These are phyloP conservation scores for Neurospora intermedia DNA, from an alignment of 495 filamentous ascomycete species.

Conservation along the genomic window DNA sequence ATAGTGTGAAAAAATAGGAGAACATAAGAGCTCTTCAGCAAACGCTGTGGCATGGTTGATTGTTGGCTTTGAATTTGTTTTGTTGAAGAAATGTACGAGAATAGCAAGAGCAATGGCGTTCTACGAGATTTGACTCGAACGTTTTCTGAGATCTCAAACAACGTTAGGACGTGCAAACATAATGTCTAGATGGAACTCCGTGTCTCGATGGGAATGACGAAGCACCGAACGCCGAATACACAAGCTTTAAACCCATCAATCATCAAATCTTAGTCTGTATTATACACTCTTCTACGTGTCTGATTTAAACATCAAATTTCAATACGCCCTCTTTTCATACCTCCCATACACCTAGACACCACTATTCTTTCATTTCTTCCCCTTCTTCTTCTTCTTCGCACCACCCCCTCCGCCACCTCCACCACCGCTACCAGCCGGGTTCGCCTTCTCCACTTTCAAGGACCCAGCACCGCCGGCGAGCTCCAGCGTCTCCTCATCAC, in stretches of 20 bases:
- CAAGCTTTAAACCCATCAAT: not conserved
- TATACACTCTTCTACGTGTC: not conserved
- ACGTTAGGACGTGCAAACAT: not conserved
- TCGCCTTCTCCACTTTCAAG: constrained; percentile 46
- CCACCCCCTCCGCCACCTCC: constrained; percentile 30
- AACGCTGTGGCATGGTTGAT: not conserved
- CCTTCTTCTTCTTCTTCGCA: constrained; percentile 60
- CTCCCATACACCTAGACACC: not conserved
- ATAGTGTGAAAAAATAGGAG: not conserved
- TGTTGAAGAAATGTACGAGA: too few relatives aligned
- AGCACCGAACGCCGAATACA: not conserved
- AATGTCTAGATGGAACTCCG: not conserved
- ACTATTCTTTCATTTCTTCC: constrained; percentile 42
- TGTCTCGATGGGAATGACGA: not conserved
- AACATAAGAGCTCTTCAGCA: not conserved
- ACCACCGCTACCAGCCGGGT: constrained; percentile 5
- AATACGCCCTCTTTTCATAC: not conserved
- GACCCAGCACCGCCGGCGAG: constrained; percentile 51
- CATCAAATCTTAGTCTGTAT: not conserved
- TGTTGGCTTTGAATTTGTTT: not conserved
- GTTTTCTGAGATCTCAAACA: not conserved
- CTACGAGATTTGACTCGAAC: not conserved
- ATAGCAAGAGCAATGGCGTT: too few relatives aligned
- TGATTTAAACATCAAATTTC: not conserved
- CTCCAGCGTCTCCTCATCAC: constrained; percentile 53